Percentiles rank a stretch among this genome's conserved stretches.
phyloP scores from a whole-genome alignment of 257 asterid species.

The Forsythia suspensa region DNA sequence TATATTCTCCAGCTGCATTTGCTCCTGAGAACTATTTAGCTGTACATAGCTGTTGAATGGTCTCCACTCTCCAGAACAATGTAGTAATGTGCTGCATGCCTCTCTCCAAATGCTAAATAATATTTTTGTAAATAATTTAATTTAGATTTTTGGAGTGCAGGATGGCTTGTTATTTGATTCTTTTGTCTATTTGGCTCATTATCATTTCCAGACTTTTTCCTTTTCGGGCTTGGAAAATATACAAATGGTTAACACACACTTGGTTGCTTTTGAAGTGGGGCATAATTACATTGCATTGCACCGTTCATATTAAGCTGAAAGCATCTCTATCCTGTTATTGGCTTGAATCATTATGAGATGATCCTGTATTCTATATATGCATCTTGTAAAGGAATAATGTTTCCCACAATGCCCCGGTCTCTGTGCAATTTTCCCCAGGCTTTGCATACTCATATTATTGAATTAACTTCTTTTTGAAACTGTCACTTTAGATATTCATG shows the following conservation, averaged over 20 bases:
- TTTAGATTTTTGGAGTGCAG: not conserved
- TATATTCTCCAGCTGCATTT: not conserved
- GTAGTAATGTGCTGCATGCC: not conserved
- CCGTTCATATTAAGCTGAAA: not conserved
- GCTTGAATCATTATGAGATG: not conserved
- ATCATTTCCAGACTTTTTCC: not conserved
- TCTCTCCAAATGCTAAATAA: not conserved
- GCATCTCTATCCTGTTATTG: not conserved
- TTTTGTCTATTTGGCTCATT: not conserved
- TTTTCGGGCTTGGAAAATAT: not conserved
- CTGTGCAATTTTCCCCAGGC: not conserved
- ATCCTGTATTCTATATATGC: not conserved
- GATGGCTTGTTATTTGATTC: not conserved
- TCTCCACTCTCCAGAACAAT: not conserved
- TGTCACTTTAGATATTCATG: constrained; percentile 54
- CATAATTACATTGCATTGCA: not conserved
- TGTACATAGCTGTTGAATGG: not conserved
- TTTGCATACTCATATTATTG: not conserved
- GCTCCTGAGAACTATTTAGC: not conserved
- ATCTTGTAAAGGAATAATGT: not conserved
- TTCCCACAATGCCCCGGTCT: not conserved
- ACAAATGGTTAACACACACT: not conserved
- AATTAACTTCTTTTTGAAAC: constrained; percentile 9
- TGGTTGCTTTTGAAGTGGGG: not conserved
- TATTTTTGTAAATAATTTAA: constrained; percentile 1